Evolutionary conservation across 495 filamentous ascomycete genomes (phyloP), one percentile per base, ranked within the genome.

Genomic region (Penicillium tannophilum): DNA sequence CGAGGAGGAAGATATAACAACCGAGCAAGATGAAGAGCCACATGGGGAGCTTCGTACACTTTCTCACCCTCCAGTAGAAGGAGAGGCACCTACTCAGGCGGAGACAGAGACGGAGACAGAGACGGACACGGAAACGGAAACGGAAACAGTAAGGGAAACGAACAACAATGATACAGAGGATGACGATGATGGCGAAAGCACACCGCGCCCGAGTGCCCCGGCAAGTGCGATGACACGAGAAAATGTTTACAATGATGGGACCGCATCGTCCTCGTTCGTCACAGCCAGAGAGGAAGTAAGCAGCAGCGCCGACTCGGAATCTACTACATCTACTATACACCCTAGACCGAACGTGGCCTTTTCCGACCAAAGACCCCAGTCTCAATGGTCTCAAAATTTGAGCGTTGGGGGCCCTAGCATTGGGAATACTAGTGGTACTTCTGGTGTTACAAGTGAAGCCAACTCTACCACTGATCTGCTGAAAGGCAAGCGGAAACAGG

Each of bases 391-490:
- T 26, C 67, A 64, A 41, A 58, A 54, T 16, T 54, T 64, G 51
- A 64, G 55, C 23, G 42, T 62, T 43, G 30, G 67, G 9, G 65
- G 59, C 24, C 62, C 58, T 16, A 52, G 63, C 54, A 58, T 52
- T 20, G 47, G 61, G 49, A 60, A 62, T 42, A 39, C 54, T 20
- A 67, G 58, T 56, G 62, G 62, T 48, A 36, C 58, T 45, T 68
- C 71, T 59, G 59, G 55, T 11, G 53, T 12, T 28, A 39, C 65
- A 36, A 78, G 73, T 48, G 76, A 78, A 48, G 56, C 68, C 23
- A 72, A 69, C 26, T 80, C 77, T n/a, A 72, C 69, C 23, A 73
- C 72, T 14, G 64, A 70, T 6, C 62, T 80, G 41, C 55, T 80
- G 52, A 65, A 63, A 20, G 33, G 49, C 19, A 59, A 57, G 28